phyloP scores from a whole-genome alignment of 2,329 filamentous ascomycete species.

The Pseudogymnoascus sp. region DNA sequence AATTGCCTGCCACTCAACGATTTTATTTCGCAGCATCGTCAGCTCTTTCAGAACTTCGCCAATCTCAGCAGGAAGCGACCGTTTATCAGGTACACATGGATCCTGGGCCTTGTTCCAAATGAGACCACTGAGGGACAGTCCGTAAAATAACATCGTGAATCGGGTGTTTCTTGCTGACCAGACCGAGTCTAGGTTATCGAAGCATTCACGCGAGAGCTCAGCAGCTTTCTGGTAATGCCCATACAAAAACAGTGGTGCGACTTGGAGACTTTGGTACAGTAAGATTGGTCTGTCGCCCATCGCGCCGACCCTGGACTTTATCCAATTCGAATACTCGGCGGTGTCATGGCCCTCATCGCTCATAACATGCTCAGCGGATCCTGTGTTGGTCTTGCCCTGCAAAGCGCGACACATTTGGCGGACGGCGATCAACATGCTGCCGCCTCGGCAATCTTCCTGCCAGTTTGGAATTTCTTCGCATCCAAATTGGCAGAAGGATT shows the following conservation, averaged over 20 bases:
- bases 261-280: slow-evolving; percentile 60
- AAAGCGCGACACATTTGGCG: slow-evolving; percentile 61
- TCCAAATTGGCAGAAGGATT: slow-evolving; percentile 62
- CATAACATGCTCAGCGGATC: slow-evolving; percentile 44
- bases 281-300: slow-evolving; percentile 52
- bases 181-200: slow-evolving; percentile 40
- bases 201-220: slow-evolving; percentile 44
- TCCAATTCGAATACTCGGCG: slow-evolving; percentile 50
- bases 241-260: slow-evolving; percentile 54
- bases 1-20: slow-evolving; percentile 55
- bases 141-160: slow-evolving; percentile 51
- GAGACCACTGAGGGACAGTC: slow-evolving; percentile 45
- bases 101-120: slow-evolving; percentile 30
- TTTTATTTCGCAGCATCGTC: slow-evolving; percentile 46
- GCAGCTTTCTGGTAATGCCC: slow-evolving; percentile 53
- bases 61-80: slow-evolving; percentile 32
- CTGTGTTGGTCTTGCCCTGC: slow-evolving; percentile 60
- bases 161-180: slow-evolving; percentile 54
- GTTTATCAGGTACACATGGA: slow-evolving; percentile 13
- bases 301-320: slow-evolving; percentile 39
- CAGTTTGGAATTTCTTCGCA: slow-evolving; percentile 67
- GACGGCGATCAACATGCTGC: slow-evolving; percentile 57
- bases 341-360: slow-evolving; percentile 59
- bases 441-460: slow-evolving; percentile 62
- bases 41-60: slow-evolving; percentile 45